Evolutionary conservation across 2,329 filamentous ascomycete genomes (phyloP).

Genomic region (Myriosclerotinia duriaeana): DNA sequence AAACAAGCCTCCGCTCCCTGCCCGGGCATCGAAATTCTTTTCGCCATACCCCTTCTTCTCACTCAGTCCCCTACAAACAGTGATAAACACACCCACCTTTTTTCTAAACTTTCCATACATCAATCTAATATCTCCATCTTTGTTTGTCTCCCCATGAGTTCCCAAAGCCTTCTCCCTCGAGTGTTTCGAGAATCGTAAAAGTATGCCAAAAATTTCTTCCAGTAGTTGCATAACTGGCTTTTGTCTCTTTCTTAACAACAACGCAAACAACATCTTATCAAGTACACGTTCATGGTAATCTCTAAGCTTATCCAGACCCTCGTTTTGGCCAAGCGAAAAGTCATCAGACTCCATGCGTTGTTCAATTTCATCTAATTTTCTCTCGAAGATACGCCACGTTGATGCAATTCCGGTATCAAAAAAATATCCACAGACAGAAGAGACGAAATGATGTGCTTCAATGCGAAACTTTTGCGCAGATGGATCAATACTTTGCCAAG

Average conservation of each 20-base stretch:
- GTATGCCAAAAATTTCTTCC: slow-evolving; percentile 70
- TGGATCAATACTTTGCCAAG: slow-evolving; percentile 32
- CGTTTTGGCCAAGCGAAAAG: slow-evolving; percentile 46
- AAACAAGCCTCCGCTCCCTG: slow-evolving; percentile 39
- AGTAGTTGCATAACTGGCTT: slow-evolving; percentile 69
- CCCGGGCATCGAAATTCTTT: slow-evolving; percentile 37
- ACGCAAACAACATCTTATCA: slow-evolving; percentile 70
- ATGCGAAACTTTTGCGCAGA: slow-evolving; percentile 58
- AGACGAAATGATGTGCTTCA: slow-evolving; percentile 78
- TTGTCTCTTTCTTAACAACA: slow-evolving; percentile 74
- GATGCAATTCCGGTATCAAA: slow-evolving; percentile 73
- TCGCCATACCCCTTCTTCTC: slow-evolving; percentile 55
- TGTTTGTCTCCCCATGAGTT: slow-evolving; percentile 28
- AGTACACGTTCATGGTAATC: slow-evolving; percentile 71
- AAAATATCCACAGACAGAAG: slow-evolving; percentile 71
- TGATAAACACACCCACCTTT: slow-evolving; percentile 73
- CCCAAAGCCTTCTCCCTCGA: slow-evolving; percentile 46
- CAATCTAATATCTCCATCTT: slow-evolving; percentile 45
- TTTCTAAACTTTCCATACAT: slow-evolving; percentile 68
- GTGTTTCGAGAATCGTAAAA: slow-evolving; percentile 69
- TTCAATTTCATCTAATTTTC: slow-evolving; percentile 64
- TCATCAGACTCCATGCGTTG: slow-evolving; percentile 49
- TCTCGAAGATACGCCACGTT: slow-evolving; percentile 71
- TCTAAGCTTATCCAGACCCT: slow-evolving; percentile 66
- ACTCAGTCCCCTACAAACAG: slow-evolving; percentile 65